These are phyloP conservation scores for Sporothrix globosa DNA, from an alignment of 2,329 filamentous ascomycete genomes.

Conservation along the genomic window DNA sequence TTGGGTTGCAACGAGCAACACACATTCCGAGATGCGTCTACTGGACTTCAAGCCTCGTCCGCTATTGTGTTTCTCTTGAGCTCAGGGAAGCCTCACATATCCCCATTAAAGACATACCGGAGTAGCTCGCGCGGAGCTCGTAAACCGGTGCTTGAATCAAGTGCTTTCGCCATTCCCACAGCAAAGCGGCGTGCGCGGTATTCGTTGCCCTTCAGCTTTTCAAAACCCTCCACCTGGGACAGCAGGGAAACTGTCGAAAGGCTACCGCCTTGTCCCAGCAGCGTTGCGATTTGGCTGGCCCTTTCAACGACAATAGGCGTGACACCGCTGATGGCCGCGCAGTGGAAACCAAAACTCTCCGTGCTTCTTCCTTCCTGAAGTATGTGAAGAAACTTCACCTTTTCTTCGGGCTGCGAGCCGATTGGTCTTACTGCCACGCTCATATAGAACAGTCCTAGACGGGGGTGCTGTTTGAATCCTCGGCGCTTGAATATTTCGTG, in stretches of 20 bases:
- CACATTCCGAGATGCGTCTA: background rate
- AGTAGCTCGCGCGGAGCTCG: conserved; percentile 22
- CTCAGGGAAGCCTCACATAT: background rate
- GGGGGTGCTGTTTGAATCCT: conserved; percentile 55
- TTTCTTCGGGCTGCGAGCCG: conserved; percentile 57
- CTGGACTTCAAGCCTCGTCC: background rate
- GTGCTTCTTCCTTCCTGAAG: conserved; percentile 68
- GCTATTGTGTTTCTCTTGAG: background rate
- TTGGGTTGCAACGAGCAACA: background rate
- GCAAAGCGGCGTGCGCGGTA: conserved; percentile 62
- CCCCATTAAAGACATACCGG: background rate
- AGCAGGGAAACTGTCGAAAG: conserved; percentile 71
- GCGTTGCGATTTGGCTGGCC: conserved; percentile 71
- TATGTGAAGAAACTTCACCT: conserved; percentile 76
- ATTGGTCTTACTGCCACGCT: conserved; percentile 64
- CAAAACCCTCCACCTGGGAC: conserved; percentile 65
- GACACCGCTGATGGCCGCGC: conserved; percentile 85
- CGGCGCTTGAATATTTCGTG: conserved; percentile 72
- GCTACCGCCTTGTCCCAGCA: conserved; percentile 74
- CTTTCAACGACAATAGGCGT: conserved; percentile 70
- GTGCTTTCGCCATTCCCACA: conserved; percentile 34
- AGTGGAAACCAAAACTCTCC: conserved; percentile 83
- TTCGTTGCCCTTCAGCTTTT: conserved; percentile 70
- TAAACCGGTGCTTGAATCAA: background rate
- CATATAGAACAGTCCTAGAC: conserved; percentile 70